Base-by-base conservation (phyloP, 2,329 filamentous ascomycete genomes). In the Arthroderma sp. region DNA sequence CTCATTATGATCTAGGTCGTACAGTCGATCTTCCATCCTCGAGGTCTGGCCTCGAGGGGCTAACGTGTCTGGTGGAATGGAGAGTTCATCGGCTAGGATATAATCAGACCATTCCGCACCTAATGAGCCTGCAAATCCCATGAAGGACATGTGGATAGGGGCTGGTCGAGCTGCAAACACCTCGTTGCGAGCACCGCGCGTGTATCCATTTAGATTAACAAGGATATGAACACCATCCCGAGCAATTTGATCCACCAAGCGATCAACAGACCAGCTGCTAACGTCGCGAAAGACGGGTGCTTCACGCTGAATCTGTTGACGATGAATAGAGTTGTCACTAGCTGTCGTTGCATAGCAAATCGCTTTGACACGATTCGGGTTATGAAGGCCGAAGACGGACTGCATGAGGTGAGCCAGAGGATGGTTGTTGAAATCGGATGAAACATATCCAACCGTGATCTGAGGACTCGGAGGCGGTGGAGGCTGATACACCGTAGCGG, bases 81-180 rank as follows among this genome's bases (percentile, higher is more conserved):
- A 90, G 1, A 86, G 91, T 54, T 86, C 79, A 66, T 98, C 93
- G 2, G 93, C 91, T 25, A 97, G 80, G 15, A 98, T 84, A 67
- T 98, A 98, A 69, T 98, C 93, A 65, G 93, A 98, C 93, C 93
- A 98, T 68, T 98, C 93, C 2, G 93, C 93, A 4, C 93, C 93
- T 0, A 98, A 76, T 0, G 91, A 96, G 8, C 93, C 93, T 0
- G 93, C 93, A 68, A 98, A 98, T 0, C 93, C 93, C 93, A 98
- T 98, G 67, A 98, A 98, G 0, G 93, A 95, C 93, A 98, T 98
- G 63, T 98, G 93, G 44, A 98, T 89, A 0, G 93, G 93, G 1
- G 91, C 90, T 15, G 93, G 89, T 25, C 94, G 83, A 21, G 93
- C 93, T 21, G 93, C 93, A 70, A 98, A 98, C 2, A 98, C 86